Percentiles rank a stretch among this genome's conserved stretches.
These are phyloP conservation scores for Sugiyamaella marilandica DNA, from an alignment of 805 yeast genomes.

Conservation along the genomic window DNA sequence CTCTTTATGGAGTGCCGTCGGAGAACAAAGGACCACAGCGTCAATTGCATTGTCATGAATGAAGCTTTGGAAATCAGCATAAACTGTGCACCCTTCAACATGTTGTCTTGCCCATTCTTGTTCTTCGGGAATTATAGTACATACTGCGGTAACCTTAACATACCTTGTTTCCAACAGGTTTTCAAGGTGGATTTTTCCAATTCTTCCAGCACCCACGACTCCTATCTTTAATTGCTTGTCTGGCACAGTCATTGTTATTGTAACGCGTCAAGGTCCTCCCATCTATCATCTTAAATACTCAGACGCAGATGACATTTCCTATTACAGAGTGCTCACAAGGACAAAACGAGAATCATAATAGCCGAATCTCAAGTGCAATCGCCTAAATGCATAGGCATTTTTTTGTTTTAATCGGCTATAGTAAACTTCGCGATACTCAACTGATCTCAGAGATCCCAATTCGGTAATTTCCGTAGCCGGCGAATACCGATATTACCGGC, in stretches of 20 bases:
- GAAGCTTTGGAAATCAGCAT: neutral
- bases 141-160: conserved; percentile 13
- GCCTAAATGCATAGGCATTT: too few species aligned
- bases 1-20: conserved; percentile 10
- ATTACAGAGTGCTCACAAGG: too few species aligned
- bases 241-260: neutral
- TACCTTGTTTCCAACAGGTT: conserved; percentile 7
- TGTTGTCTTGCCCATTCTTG: conserved; percentile 12
- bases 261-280: too few species aligned
- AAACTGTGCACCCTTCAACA: neutral
- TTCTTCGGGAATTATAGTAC: conserved; percentile 14
- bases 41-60: conserved; percentile 6
- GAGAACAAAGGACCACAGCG: conserved; percentile 14
- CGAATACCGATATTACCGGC: too few species aligned
- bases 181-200: conserved; percentile 13
- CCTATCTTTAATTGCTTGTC: conserved; percentile 3
- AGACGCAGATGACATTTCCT: too few species aligned
- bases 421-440: too few species aligned
- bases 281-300: too few species aligned
- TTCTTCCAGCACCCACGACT: conserved; percentile 18
- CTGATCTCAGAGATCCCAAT: too few species aligned
- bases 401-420: too few species aligned
- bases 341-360: too few species aligned
- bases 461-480: too few species aligned
- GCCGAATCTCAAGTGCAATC: too few species aligned